Percentiles rank a stretch among this genome's conserved stretches.
phyloP scores from a whole-genome alignment of 1,284 basidiomycete species.

The Malassezia sp. region DNA sequence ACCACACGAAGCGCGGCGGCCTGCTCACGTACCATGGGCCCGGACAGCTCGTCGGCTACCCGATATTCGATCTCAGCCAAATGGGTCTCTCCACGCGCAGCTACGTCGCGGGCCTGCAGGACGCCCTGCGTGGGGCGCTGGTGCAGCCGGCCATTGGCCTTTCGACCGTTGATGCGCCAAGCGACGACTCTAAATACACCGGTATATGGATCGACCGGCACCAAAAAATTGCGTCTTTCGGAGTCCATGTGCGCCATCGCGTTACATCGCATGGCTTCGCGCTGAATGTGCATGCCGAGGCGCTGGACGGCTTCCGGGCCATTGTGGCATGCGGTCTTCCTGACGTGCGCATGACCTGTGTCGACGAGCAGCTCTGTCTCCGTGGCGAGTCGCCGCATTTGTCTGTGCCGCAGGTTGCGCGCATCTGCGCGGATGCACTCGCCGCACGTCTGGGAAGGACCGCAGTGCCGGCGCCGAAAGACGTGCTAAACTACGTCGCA shows the following conservation, averaged over 20 bases:
- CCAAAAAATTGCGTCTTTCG: slow-evolving; percentile 82
- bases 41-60: slow-evolving; percentile 92
- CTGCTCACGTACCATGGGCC: slow-evolving; percentile 95
- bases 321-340: slow-evolving; percentile 84
- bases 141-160: slow-evolving; percentile 49
- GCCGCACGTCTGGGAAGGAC: neutral
- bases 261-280: slow-evolving; percentile 91
- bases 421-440: neutral
- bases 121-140: slow-evolving; percentile 56
- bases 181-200: slow-evolving; percentile 25
- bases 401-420: neutral
- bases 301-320: slow-evolving; percentile 63
- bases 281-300: slow-evolving; percentile 73
- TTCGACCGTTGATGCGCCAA: slow-evolving; percentile 18
- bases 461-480: neutral
- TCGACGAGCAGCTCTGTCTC: slow-evolving; percentile 23
- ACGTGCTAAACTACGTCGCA: neutral
- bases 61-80: slow-evolving; percentile 67
- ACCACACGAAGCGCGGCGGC: slow-evolving; percentile 71
- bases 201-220: slow-evolving; percentile 39
- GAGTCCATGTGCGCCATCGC: slow-evolving; percentile 86
- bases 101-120: slow-evolving; percentile 63
- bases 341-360: slow-evolving; percentile 62
- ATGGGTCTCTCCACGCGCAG: slow-evolving; percentile 52
- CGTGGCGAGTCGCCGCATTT: neutral